Base-by-base conservation (phyloP, 2,329 filamentous ascomycete genomes). In the Orbilia brochopaga region DNA sequence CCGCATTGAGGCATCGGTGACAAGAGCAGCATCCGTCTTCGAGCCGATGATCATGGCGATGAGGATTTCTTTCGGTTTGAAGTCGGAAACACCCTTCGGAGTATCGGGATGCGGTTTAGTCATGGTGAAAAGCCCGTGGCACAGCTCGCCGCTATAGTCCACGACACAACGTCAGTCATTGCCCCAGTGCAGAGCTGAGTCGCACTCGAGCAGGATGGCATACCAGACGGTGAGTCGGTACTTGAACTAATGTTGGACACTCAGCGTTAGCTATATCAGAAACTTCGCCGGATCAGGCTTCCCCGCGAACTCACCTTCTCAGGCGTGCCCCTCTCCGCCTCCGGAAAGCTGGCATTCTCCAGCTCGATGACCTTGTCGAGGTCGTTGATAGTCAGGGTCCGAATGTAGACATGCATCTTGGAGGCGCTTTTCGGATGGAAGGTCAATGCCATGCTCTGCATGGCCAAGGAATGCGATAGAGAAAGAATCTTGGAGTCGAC, bases 361-460 rank as follows among this genome's bases (percentile, higher is more conserved):
- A 73, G 52, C 27, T 67, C 69, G n/a, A 73, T 19, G 13, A 66
- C 54, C 58, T 67, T 73, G 37, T 73, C 69, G 37, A 73, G 48
- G 21, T 73, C 69, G 46, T 62, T 67, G 37, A 73, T 63, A 0
- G 69, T 73, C 6, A 73, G 63, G 0, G 69, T 73, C 1, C 69
- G 56, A 11, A 73, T 57, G 23, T 67, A 73, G 13, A 73, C 52
- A 15, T 50, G 21, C 61, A 63, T 67, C 46, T 73, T 73, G 42
- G 56, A 51, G 2, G 51, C 50, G 23, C 42, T 23, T 35, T 73
- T 73, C 1, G 69, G 69, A 48, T 73, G 69, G 52, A 73, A 73
- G 11, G 69, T 73, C 24, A 73, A 63, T 57, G 69, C 69, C 69
- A 73, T 73, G 69, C 62, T 59, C 37, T 66, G 63, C 69, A 73